Evolutionary conservation across 352 stramenopile genomes (phyloP).

Genomic region (Globisporangium camurandrum): DNA sequence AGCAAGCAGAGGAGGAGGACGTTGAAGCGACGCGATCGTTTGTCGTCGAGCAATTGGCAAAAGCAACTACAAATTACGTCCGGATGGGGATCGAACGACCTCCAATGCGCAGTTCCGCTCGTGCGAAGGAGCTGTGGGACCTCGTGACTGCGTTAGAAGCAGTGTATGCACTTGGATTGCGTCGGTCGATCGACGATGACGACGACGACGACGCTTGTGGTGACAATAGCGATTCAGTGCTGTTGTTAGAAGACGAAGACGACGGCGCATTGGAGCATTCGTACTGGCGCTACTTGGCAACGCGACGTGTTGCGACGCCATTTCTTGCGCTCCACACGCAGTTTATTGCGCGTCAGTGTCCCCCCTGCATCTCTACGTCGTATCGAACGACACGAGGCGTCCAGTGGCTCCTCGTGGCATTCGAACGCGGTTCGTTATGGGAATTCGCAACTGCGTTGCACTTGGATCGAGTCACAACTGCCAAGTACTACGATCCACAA

Average conservation of each 20-base stretch:
- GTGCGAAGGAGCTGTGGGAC: constrained; percentile 62
- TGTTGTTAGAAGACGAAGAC: background rate
- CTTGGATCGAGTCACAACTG: constrained; percentile 28
- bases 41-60: constrained; percentile 48
- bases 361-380: constrained; percentile 35
- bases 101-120: constrained; percentile 59
- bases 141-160: constrained; percentile 64
- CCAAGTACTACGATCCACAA: constrained; percentile 46
- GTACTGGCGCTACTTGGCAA: constrained; percentile 65
- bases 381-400: constrained; percentile 66
- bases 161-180: constrained; percentile 59
- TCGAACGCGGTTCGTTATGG: constrained; percentile 48
- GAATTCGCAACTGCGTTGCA: constrained; percentile 52
- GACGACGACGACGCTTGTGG: background rate
- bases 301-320: constrained; percentile 36
- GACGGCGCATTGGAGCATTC: background rate
- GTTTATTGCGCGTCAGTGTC: constrained; percentile 51
- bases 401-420: constrained; percentile 62
- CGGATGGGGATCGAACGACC: constrained; percentile 49
- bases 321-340: constrained; percentile 49
- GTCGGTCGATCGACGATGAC: constrained; percentile 8
- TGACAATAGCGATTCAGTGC: constrained; percentile 2
- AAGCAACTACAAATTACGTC: constrained; percentile 42
- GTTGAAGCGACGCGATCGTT: constrained; percentile 19
- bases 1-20: no score